phyloP scores from a whole-genome alignment of 2,329 filamentous ascomycete species.

The Albophoma yamanashiensis region DNA sequence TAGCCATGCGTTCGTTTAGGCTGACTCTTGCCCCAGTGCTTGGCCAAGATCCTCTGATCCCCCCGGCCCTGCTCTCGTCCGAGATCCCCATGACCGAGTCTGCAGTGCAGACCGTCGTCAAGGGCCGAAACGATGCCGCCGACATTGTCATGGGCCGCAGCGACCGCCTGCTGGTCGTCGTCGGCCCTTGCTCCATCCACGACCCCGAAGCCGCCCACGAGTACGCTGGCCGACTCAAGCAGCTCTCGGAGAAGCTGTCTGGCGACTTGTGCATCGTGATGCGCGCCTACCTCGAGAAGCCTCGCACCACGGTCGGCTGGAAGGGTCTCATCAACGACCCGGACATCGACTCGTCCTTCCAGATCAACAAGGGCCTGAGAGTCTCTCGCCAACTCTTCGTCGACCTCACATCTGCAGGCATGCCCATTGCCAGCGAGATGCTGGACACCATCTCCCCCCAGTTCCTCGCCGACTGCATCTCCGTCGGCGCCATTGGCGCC shows the following conservation, averaged over 20 bases:
- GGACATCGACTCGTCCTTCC: constrained; percentile 91
- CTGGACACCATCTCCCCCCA: constrained; percentile 97
- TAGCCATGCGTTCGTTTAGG: background rate
- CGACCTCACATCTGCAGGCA: constrained; percentile 74
- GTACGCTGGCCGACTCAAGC: constrained; percentile 72
- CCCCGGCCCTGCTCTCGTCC: constrained; percentile 73
- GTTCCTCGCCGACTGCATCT: constrained; percentile 93
- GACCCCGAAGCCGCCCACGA: constrained; percentile 81
- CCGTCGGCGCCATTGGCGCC: constrained; percentile 88
- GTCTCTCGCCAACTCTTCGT: constrained; percentile 89
- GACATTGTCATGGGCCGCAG: constrained; percentile 68
- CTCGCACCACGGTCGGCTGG: constrained; percentile 95
- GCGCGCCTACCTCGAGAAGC: constrained; percentile 98
- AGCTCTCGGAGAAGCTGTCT: constrained; percentile 67
- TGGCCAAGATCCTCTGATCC: constrained; percentile 88
- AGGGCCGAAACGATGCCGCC: constrained; percentile 57
- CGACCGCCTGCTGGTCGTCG: constrained; percentile 86
- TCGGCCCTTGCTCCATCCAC: constrained; percentile 95
- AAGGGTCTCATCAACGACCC: constrained; percentile 99
- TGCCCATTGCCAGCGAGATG: constrained; percentile 98
- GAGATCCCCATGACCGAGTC: constrained; percentile 65
- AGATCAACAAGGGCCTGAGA: constrained; percentile 97
- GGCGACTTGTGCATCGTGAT: constrained; percentile 87
- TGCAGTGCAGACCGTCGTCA: constrained; percentile 58
- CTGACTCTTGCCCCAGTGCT: constrained; percentile 50